Evolutionary conservation across 495 filamentous ascomycete species (phyloP), one percentile per base, ranked within the genome.

Genomic region (Annulohypoxylon nitens): DNA sequence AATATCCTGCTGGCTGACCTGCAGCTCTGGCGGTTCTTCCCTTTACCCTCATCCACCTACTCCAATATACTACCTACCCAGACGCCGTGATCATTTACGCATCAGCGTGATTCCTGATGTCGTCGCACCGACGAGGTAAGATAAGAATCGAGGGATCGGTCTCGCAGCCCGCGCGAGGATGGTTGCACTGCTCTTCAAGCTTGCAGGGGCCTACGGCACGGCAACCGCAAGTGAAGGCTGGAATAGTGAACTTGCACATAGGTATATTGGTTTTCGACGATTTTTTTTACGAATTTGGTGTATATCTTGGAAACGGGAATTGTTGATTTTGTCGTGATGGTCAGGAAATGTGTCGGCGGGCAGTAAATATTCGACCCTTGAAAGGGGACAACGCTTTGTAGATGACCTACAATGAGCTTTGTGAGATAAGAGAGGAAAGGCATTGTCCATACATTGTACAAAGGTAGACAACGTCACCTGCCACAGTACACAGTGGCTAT

Each of bases 211-310:
- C 54, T 23, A 61, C 54, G 33, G 70, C 67, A 26, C 63, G 70
- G 33, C 70, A 76, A 18, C 70, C 67, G 53, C 74, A 76, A 43
- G 39, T 69, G 43, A 61, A 76, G 7, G 70, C 74, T 6, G 61
- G 59, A 16, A 76, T 66, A 0, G 71, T 74, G 41, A 65, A 76
- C 39, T 60, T 63, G 51, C 67, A 76, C 74, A 74, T 76, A 9
- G 11, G 11, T 43, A 43, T 43, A 14, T 14, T 4, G 4, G 14
- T 2, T 14, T n/a, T 14, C 11, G 12, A 4, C 4, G 39, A 14
- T 43, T 11, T n/a, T n/a, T n/a, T 12, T 14, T 14, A 11, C 20
- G 39, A 4, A 2, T n/a, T 43, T 43, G 12, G 12, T 4, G 39
- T 43, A 43, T 43, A n/a, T 4, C 14, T 11, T 43, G 39, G 39